Conservation (phyloP, 805 yeast genomes). For the Metschnikowia kunwiensis region DNA sequence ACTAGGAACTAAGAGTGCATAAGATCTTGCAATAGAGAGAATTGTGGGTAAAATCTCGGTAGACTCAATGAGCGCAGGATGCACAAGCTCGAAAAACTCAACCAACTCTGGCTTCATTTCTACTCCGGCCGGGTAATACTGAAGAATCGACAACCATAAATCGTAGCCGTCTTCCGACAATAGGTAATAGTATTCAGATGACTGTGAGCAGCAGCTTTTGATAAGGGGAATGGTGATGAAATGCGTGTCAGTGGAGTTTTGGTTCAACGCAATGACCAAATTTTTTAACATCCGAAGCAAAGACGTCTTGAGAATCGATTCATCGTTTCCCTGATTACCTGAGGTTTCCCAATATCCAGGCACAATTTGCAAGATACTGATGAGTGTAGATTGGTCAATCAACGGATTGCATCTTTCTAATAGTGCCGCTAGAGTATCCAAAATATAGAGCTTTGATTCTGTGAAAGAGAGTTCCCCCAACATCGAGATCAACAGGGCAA, state of each 20-base stretch:
- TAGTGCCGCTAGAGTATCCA: slow-evolving; percentile 64
- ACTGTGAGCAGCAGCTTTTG: slow-evolving; percentile 55
- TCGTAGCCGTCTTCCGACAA: slow-evolving; percentile 85
- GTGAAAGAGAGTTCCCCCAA: slow-evolving; percentile 52
- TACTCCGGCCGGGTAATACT: slow-evolving; percentile 49
- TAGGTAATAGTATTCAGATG: slow-evolving; percentile 43
- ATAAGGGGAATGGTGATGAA: slow-evolving; percentile 64
- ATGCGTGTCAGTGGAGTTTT: slow-evolving; percentile 47
- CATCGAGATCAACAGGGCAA: slow-evolving; percentile 48
- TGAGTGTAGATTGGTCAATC: slow-evolving; percentile 48
- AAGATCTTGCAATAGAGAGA: slow-evolving; percentile 60
- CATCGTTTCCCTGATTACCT: slow-evolving; percentile 33
- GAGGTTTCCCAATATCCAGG: slow-evolving; percentile 76
- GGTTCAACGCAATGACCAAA: slow-evolving; percentile 54
- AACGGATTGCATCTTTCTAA: slow-evolving; percentile 65
- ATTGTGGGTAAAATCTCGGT: slow-evolving; percentile 73
- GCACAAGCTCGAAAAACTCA: slow-evolving; percentile 48
- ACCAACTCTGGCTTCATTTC: slow-evolving; percentile 38
- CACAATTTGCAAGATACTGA: slow-evolving; percentile 51
- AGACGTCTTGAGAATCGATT: slow-evolving; percentile 39
- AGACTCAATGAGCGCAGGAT: slow-evolving; percentile 59
- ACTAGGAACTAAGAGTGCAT: slow-evolving; percentile 48
- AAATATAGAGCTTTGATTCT: slow-evolving; percentile 72
- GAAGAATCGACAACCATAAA: slow-evolving; percentile 71
- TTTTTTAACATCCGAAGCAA: slow-evolving; percentile 54